phyloP scores from a whole-genome alignment of 306 rosid species.

The Lupinus albus region DNA sequence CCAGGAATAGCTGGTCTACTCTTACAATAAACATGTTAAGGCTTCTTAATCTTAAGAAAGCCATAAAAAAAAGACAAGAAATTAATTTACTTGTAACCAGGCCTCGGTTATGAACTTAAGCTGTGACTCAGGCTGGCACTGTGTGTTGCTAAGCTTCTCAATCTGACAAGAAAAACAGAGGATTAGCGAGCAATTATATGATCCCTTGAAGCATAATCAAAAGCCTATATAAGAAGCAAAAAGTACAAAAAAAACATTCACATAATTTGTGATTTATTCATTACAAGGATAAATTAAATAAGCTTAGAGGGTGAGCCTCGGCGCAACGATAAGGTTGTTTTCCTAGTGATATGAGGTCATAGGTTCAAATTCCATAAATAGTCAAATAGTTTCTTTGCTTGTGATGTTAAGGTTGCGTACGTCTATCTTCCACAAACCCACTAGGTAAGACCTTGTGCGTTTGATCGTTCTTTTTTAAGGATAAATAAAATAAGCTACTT shows the following conservation, averaged over 20 bases:
- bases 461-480: too few species aligned
- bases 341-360: too few species aligned
- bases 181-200: constrained; percentile 22
- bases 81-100: constrained; percentile 77
- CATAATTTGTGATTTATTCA: neutral
- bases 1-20: constrained; percentile 18
- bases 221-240: constrained; percentile 1
- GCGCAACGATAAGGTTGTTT: too few species aligned
- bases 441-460: too few species aligned
- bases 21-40: neutral
- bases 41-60: constrained; percentile 8
- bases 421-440: too few species aligned
- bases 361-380: too few species aligned
- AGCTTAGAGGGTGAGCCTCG: too few species aligned
- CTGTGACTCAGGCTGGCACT: constrained; percentile 96
- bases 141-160: constrained; percentile 86
- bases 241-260: too few species aligned
- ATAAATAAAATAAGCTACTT: neutral
- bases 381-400: too few species aligned
- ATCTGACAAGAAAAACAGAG: constrained; percentile 52
- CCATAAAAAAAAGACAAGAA: neutral
- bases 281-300: too few species aligned
- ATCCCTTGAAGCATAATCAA: constrained; percentile 17
- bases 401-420: too few species aligned
- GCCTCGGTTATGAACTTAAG: constrained; percentile 95